phyloP scores from a whole-genome alignment of 2,329 filamentous ascomycete species.

The Pseudopyricularia cyperi region DNA sequence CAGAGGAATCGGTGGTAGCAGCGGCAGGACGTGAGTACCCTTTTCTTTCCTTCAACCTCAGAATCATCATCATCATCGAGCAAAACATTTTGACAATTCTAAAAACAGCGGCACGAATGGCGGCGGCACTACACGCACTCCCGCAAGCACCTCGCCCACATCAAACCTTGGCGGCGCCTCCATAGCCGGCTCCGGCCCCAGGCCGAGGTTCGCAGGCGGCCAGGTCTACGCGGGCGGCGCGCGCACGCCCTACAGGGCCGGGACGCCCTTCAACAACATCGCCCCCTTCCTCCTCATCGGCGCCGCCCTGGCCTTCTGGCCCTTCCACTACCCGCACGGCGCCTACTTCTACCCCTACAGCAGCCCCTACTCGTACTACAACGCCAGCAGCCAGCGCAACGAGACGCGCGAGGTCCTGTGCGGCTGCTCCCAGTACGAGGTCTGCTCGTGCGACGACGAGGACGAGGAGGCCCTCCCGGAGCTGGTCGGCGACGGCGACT shows the following conservation, averaged over 20 bases:
- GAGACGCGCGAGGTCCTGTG: slow-evolving; percentile 49
- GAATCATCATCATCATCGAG: neutral
- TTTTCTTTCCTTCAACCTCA: neutral
- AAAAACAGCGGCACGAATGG: neutral
- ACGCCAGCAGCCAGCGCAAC: slow-evolving; percentile 36
- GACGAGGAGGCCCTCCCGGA: slow-evolving; percentile 44
- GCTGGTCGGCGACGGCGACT: slow-evolving; percentile 52
- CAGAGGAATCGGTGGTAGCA: slow-evolving; percentile 20
- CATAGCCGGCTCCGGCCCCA: slow-evolving; percentile 41
- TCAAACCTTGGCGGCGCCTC: slow-evolving; percentile 38
- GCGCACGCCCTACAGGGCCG: slow-evolving; percentile 44
- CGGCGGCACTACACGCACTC: neutral
- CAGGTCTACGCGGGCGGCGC: slow-evolving; percentile 56
- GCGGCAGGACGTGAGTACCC: slow-evolving; percentile 1
- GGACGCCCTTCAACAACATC: slow-evolving; percentile 35
- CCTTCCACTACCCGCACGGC: slow-evolving; percentile 50
- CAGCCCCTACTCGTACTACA: slow-evolving; percentile 35
- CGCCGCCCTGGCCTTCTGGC: slow-evolving; percentile 42
- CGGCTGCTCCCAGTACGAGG: slow-evolving; percentile 39
- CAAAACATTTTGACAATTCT: neutral
- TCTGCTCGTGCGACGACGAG: slow-evolving; percentile 60
- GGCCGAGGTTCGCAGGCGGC: slow-evolving; percentile 47
- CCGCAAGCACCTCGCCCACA: slow-evolving; percentile 10
- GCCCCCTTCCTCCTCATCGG: slow-evolving; percentile 36
- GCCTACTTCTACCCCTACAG: slow-evolving; percentile 48